Percentiles rank a stretch among this genome's conserved stretches.
Evolutionary conservation across 73 alveolate species (phyloP).

Genomic region (Paramecium octaurelia): DNA sequence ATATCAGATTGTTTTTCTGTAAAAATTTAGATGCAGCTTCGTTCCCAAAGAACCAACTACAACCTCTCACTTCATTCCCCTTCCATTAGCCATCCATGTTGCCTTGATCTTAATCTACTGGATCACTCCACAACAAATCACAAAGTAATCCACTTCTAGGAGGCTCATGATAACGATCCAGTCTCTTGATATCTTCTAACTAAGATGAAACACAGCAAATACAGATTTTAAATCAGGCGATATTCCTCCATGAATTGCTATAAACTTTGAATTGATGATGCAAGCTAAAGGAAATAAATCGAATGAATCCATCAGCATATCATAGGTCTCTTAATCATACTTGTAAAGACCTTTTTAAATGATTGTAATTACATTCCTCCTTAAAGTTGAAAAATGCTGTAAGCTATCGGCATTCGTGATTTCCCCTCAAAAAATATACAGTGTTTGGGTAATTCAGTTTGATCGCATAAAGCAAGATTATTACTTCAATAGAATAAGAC

Average conservation of each 20-base stretch:
- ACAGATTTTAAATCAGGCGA: slow-evolving; percentile 78
- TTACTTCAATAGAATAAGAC: slow-evolving; percentile 86
- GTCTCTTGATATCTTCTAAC: slow-evolving; percentile 76
- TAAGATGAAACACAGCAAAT: not conserved
- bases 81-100: slow-evolving; percentile 61
- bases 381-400: slow-evolving; percentile 86
- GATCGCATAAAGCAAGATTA: slow-evolving; percentile 75
- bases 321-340: slow-evolving; percentile 76
- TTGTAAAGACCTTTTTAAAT: slow-evolving; percentile 30
- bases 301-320: slow-evolving; percentile 78
- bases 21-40: slow-evolving; percentile 80
- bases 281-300: slow-evolving; percentile 81
- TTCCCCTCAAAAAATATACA: slow-evolving; percentile 83
- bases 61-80: slow-evolving; percentile 80
- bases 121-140: slow-evolving; percentile 87
- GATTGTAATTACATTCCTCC: slow-evolving; percentile 63
- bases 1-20: slow-evolving; percentile 70
- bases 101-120: slow-evolving; percentile 83
- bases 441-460: slow-evolving; percentile 83
- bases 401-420: slow-evolving; percentile 90
- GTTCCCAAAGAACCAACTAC: slow-evolving; percentile 79
- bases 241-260: slow-evolving; percentile 85
- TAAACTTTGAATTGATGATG: slow-evolving; percentile 71
- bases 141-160: slow-evolving; percentile 83
- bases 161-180: slow-evolving; percentile 78